A percentile compares a stretch with the other conserved stretches of the same genome.
phyloP scores from a whole-genome alignment of 164 flowering plant genomes.

The Saururus chinensis region DNA sequence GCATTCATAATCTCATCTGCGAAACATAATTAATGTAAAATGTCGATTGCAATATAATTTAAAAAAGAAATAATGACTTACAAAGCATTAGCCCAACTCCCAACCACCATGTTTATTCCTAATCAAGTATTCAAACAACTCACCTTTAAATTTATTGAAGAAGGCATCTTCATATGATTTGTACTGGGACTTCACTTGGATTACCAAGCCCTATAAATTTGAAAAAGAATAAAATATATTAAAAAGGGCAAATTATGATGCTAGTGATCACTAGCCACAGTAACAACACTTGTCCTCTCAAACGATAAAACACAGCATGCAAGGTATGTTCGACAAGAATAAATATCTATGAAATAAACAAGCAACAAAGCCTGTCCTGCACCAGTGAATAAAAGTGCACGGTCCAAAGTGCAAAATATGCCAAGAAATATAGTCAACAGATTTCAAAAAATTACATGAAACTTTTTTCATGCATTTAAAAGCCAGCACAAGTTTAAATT shows the following conservation, averaged over 20 bases:
- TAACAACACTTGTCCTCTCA: not conserved
- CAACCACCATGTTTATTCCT: not conserved
- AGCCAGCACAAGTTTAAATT: too few species aligned
- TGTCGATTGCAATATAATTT: not conserved
- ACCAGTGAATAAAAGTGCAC: too few species aligned
- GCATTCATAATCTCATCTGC: conserved; percentile 51
- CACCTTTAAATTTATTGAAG: conserved; percentile 61
- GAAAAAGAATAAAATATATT: not conserved
- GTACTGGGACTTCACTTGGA: conserved; percentile 31
- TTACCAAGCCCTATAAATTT: conserved; percentile 42
- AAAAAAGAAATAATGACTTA: not conserved
- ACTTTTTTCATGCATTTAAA: too few species aligned
- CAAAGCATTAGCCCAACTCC: not conserved
- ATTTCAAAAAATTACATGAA: too few species aligned
- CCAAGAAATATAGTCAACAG: too few species aligned
- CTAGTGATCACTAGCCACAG: not conserved
- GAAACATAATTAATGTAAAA: not conserved
- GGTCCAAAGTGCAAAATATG: too few species aligned
- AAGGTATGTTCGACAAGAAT: too few species aligned
- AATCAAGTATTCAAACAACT: conserved; percentile 1
- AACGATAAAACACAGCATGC: too few species aligned
- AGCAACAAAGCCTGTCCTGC: too few species aligned
- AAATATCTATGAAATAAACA: too few species aligned
- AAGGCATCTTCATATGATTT: conserved; percentile 53
- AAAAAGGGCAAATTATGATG: not conserved